phyloP scores from a whole-genome alignment of 345 rosid species.

The Brassica rapa region DNA sequence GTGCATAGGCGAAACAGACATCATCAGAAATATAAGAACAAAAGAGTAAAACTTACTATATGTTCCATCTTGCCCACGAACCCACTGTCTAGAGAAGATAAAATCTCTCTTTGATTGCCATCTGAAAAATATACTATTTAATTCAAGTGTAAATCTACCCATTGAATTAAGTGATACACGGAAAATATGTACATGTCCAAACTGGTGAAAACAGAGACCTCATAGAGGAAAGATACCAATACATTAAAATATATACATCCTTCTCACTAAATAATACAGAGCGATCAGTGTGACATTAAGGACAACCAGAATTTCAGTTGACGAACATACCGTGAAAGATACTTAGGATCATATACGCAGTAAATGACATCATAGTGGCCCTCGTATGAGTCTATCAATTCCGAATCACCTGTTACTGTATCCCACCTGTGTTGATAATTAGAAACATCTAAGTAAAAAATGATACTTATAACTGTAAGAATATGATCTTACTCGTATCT shows the following conservation, averaged over 20 bases:
- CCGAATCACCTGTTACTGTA: slow-evolving; percentile 83
- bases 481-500: slow-evolving; percentile 84
- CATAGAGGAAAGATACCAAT: slow-evolving; percentile 4
- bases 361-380: slow-evolving; percentile 90
- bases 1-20: slow-evolving; percentile 16
- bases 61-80: slow-evolving; percentile 93
- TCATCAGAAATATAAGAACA: slow-evolving; percentile 17
- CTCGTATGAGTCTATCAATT: slow-evolving; percentile 78
- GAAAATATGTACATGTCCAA: slow-evolving; percentile 14
- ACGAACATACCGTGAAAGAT: slow-evolving; percentile 68
- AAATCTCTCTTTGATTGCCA: slow-evolving; percentile 95
- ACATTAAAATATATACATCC: background rate
- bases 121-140: slow-evolving; percentile 50
- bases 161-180: slow-evolving; percentile 20
- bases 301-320: slow-evolving; percentile 3
- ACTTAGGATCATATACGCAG: slow-evolving; percentile 81
- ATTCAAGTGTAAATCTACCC: background rate
- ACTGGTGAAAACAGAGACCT: slow-evolving; percentile 14
- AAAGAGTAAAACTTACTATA: slow-evolving; percentile 67
- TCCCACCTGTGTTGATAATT: slow-evolving; percentile 90
- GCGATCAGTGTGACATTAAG: background rate
- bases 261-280: slow-evolving; percentile 4
- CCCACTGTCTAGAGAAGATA: slow-evolving; percentile 96
- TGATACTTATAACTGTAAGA: slow-evolving; percentile 15
- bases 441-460: slow-evolving; percentile 34